Conservation (phyloP, 129 eudicot species). For the Dittrichia graveolens region DNA sequence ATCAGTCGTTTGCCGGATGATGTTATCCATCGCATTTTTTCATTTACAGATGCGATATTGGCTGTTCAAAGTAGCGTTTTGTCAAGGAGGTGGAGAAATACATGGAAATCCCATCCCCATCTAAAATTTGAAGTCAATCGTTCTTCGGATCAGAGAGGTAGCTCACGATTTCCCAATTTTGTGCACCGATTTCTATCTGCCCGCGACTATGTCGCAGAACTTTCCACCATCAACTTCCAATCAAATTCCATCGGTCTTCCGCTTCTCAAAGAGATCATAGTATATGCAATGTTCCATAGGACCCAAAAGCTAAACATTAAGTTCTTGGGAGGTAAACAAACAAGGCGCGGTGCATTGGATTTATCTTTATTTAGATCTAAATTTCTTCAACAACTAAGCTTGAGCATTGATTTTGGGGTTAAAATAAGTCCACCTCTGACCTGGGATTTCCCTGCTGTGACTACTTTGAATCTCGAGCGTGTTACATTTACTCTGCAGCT, state of each 20-base stretch:
- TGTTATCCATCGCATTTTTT: slow-evolving; percentile 27
- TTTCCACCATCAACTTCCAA: slow-evolving; percentile 11
- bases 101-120: slow-evolving; percentile 28
- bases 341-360: slow-evolving; percentile 28
- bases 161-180: slow-evolving; percentile 10
- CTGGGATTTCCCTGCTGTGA: slow-evolving; percentile 29
- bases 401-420: slow-evolving; percentile 17
- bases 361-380: slow-evolving; percentile 22
- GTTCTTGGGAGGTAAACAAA: slow-evolving; percentile 8
- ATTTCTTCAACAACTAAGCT: slow-evolving; percentile 14
- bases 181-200: slow-evolving; percentile 18
- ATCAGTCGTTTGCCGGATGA: slow-evolving; percentile 22
- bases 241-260: slow-evolving; percentile 15
- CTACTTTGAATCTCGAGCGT: slow-evolving; percentile 14
- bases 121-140: slow-evolving; percentile 12
- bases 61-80: slow-evolving; percentile 14
- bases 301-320: slow-evolving; percentile 26
- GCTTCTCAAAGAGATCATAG: slow-evolving; percentile 22
- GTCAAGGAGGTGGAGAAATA: slow-evolving; percentile 21
- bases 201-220: slow-evolving; percentile 6
- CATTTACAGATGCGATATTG: slow-evolving; percentile 10
- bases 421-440: slow-evolving; percentile 1
- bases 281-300: slow-evolving; percentile 19
- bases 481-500: slow-evolving; percentile 7
- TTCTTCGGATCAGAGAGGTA: not conserved